These are phyloP conservation scores for Copromyces sp. DNA, from an alignment of 495 filamentous ascomycete genomes.

Conservation along the genomic window DNA sequence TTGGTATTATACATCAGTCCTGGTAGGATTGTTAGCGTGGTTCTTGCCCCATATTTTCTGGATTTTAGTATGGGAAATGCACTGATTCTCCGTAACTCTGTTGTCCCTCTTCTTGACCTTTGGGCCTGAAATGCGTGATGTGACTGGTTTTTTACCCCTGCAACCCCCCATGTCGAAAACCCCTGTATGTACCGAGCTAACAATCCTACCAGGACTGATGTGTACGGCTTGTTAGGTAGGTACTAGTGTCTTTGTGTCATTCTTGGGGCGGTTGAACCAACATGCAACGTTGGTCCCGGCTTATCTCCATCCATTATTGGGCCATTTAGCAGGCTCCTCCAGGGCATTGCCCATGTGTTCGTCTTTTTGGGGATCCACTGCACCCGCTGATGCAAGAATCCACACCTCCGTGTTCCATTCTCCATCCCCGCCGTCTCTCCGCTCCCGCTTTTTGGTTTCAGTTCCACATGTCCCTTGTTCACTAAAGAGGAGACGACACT, in stretches of 20 bases:
- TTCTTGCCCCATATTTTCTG: no score
- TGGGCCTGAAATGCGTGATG: no score
- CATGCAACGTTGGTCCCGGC: background rate
- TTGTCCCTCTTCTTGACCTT: no score
- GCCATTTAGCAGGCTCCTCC: background rate
- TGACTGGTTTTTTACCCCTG: no score
- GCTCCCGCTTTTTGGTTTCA: background rate
- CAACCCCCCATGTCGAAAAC: no score
- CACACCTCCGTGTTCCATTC: background rate
- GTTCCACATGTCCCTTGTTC: background rate
- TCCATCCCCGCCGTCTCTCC: background rate
- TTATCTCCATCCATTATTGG: background rate
- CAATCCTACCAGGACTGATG: no score
- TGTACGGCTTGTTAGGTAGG: background rate
- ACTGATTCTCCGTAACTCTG: no score
- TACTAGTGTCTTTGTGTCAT: background rate
- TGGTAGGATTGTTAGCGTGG: no score
- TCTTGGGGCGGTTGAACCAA: background rate
- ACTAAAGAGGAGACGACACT: background rate
- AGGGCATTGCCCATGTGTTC: background rate
- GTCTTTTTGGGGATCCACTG: background rate
- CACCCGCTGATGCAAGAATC: background rate
- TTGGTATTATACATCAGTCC: no score
- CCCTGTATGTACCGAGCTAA: no score
- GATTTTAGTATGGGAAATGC: no score